These are phyloP conservation scores for Lactarius evosmus DNA, from an alignment of 768 basidiomycete species.

Conservation along the genomic window DNA sequence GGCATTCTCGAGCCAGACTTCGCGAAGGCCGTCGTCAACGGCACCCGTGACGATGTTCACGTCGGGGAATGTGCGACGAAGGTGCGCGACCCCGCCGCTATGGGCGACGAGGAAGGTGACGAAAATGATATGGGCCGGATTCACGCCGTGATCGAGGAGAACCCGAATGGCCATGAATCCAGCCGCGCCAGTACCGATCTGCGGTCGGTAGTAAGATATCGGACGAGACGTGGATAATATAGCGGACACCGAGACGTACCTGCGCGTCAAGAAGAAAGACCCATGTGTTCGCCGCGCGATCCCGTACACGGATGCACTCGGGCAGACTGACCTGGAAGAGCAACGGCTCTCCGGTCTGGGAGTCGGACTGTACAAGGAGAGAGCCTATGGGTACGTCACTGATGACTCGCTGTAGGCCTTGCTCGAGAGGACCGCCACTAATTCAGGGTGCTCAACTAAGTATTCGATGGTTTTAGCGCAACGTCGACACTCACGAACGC, in stretches of 20 bases:
- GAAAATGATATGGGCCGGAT: constrained; percentile 81
- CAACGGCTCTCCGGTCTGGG: constrained; percentile 80
- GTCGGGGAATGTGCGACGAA: constrained; percentile 79
- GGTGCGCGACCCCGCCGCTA: constrained; percentile 71
- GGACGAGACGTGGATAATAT: not conserved
- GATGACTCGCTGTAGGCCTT: constrained; percentile 85
- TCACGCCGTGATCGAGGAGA: constrained; percentile 88
- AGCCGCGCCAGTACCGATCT: constrained; percentile 93
- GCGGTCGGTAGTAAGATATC: not conserved
- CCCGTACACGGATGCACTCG: constrained; percentile 59
- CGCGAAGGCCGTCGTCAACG: constrained; percentile 73
- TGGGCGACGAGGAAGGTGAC: constrained; percentile 85
- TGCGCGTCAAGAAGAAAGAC: constrained; percentile 92
- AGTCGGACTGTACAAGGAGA: constrained; percentile 86
- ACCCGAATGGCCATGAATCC: constrained; percentile 95
- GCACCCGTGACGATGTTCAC: constrained; percentile 85
- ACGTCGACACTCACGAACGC: constrained; percentile 60
- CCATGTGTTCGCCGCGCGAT: constrained; percentile 63
- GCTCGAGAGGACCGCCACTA: constrained; percentile 87
- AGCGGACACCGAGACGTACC: constrained; percentile 38
- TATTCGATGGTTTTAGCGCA: not conserved
- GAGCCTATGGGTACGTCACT: constrained; percentile 85
- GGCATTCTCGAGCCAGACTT: constrained; percentile 65
- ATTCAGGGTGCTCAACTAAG: constrained; percentile 4
- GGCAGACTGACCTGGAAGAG: constrained; percentile 83